Base-by-base conservation (phyloP, 1,284 basidiomycete species). In the Cryptococcus sp. region DNA sequence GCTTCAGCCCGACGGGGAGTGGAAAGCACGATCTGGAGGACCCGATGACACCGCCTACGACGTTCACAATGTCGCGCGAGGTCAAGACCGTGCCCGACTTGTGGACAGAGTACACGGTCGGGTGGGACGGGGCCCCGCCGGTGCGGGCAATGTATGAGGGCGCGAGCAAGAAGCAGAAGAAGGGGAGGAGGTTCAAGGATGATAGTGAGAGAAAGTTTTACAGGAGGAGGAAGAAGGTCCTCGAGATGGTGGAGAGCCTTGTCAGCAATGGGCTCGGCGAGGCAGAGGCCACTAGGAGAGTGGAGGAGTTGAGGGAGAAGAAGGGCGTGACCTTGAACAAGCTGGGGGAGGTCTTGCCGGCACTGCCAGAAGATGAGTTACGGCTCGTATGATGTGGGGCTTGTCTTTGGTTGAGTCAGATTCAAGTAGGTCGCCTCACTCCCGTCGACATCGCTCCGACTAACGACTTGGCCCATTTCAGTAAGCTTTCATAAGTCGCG, bases 81-180 rank as follows among this genome's bases (percentile, higher is more conserved):
- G 47, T 49, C 35, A 49, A 49, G 15, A 36, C 47, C 20, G 47
- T 49, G 23, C 47, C 47, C 20, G 47, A 49, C 33, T 37, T 49
- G 15, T 49, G 47, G 47, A 49, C 18, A n/a, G 47, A 49, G 38
- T 49, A 49, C 47, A 49, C 47, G 5, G 35, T 49, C 15, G 47
- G 47, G 4, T 49, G 33, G 47, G 47, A 49, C 12, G 47, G 47
- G 18, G 35, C 23, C 18, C 47, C 47, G n/a, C 35, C 47, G n/a
- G 47, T 38, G 23, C 28, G 47, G 11, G 33, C n/a, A 9, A 21
- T 49, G 15, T 49, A 49, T 15, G 47, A 49, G 21, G 47, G n/a
- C 1, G 20, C 16, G 11, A 18, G 16, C 11, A n/a, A 24, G 11
- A 49, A 49, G 24, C 47, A 37, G 15, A 35, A 24, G 33, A 35